Conservation (phyloP, 2,329 filamentous ascomycete genomes). For the Aspergillus melleus region DNA sequence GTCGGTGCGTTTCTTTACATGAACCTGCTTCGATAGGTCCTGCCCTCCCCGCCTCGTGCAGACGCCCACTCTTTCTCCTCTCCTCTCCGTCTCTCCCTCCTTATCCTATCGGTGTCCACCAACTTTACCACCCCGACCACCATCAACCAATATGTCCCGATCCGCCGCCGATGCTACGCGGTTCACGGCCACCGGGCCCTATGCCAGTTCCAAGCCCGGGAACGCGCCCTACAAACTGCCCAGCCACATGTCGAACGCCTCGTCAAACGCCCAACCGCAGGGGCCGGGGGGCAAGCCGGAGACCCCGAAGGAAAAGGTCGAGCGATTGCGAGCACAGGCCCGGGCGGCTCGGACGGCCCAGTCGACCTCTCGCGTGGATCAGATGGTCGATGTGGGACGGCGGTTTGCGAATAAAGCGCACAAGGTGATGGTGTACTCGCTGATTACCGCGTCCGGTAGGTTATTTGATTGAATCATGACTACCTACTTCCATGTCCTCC, state of each 20-base stretch:
- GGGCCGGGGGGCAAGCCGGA: constrained; percentile 46
- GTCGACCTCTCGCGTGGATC: constrained; percentile 58
- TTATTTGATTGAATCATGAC: not conserved
- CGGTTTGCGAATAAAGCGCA: constrained; percentile 62
- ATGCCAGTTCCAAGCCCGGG: constrained; percentile 45
- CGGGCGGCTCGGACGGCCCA: constrained; percentile 64
- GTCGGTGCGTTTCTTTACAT: not conserved
- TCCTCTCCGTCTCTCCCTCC: not conserved
- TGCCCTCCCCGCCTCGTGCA: not conserved
- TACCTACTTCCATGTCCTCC: not conserved
- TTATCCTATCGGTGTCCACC: not conserved
- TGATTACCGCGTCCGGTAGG: constrained; percentile 64
- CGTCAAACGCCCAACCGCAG: constrained; percentile 11
- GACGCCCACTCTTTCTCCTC: not conserved
- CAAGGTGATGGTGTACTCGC: constrained; percentile 57
- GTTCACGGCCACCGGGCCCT: constrained; percentile 52
- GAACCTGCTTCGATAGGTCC: not conserved
- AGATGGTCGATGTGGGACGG: constrained; percentile 53
- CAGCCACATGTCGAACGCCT: constrained; percentile 22
- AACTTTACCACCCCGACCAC: not conserved
- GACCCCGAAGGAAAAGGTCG: constrained; percentile 69
- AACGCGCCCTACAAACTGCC: constrained; percentile 35
- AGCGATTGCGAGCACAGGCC: constrained; percentile 66
- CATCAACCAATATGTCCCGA: constrained; percentile 41
- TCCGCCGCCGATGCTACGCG: constrained; percentile 52